Percentiles rank a stretch among this genome's conserved stretches.
phyloP scores from a whole-genome alignment of 2,329 filamentous ascomycete species.

The Fusarium sp. region DNA sequence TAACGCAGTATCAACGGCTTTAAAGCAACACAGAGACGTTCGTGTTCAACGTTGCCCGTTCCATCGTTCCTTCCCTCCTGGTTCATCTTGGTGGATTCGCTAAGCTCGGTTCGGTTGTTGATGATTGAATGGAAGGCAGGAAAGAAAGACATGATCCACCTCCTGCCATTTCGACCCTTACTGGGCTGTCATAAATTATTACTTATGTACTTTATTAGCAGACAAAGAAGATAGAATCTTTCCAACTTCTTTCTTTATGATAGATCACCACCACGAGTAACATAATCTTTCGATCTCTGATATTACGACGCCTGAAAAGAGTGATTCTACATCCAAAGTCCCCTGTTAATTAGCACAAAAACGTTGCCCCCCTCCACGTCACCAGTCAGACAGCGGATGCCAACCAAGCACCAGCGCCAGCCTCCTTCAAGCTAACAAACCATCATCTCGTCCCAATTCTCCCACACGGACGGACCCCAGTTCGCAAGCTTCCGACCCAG shows the following conservation, averaged over 20 bases:
- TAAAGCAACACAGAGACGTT: not conserved
- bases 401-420: conserved; percentile 29
- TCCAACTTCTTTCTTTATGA: not conserved
- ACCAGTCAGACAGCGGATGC: conserved; percentile 12
- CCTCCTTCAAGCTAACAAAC: conserved; percentile 31
- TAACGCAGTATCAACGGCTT: not conserved
- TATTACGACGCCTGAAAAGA: conserved; percentile 1
- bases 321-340: not conserved
- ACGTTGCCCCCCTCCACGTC: conserved; percentile 11
- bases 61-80: conserved; percentile 17
- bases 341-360: conserved; percentile 28
- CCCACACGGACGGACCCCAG: conserved; percentile 26
- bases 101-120: conserved; percentile 16
- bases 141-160: conserved; percentile 18
- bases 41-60: conserved; percentile 12
- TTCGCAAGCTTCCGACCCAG: conserved; percentile 29
- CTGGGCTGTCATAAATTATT: not conserved
- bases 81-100: conserved; percentile 20
- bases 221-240: not conserved
- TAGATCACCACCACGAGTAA: not conserved
- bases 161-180: not conserved
- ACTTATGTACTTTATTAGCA: not conserved
- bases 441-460: conserved; percentile 26
- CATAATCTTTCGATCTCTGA: not conserved
- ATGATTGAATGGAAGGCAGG: conserved; percentile 8